Conservation (phyloP, 768 basidiomycete genomes). For the Cystofilobasidium bisporidii region DNA sequence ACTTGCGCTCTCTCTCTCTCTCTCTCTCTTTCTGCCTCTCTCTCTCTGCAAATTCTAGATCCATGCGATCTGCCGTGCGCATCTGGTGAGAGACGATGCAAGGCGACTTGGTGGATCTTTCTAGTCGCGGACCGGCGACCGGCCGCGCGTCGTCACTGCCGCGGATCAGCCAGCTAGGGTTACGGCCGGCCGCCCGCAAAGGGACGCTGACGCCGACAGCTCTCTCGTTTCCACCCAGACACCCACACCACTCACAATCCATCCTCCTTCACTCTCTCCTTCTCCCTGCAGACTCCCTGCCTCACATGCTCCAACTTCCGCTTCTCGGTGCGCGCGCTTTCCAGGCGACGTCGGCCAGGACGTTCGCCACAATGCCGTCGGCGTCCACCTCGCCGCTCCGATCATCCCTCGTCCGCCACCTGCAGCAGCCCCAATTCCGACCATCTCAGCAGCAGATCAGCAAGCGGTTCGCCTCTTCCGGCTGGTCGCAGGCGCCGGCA, state of each 20-base stretch:
- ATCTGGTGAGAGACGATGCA: too few relatives aligned
- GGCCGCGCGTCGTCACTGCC: too few relatives aligned
- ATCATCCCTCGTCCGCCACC: neutral
- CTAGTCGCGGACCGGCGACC: too few relatives aligned
- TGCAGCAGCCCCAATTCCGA: neutral
- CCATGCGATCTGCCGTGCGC: too few relatives aligned
- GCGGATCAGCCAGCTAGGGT: too few relatives aligned
- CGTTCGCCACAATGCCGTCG: neutral
- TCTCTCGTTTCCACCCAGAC: too few relatives aligned
- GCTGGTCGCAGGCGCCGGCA: neutral
- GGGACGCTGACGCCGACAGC: too few relatives aligned
- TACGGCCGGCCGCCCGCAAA: too few relatives aligned
- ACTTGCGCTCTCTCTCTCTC: too few relatives aligned
- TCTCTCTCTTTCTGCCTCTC: too few relatives aligned
- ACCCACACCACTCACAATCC: neutral
- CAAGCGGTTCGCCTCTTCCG: neutral
- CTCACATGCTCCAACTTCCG: neutral
- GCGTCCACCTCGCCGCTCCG: neutral
- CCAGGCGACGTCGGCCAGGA: slow-evolving; percentile 1
- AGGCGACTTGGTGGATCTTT: too few relatives aligned
- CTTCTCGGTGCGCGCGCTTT: neutral
- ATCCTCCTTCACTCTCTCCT: neutral
- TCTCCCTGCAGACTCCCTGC: neutral
- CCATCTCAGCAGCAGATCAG: neutral
- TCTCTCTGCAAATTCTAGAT: too few relatives aligned